Evolutionary conservation across 208 protist species (phyloP), one percentile per base, ranked within the genome.

Genomic region (Leptomonas pyrrhocoris): DNA sequence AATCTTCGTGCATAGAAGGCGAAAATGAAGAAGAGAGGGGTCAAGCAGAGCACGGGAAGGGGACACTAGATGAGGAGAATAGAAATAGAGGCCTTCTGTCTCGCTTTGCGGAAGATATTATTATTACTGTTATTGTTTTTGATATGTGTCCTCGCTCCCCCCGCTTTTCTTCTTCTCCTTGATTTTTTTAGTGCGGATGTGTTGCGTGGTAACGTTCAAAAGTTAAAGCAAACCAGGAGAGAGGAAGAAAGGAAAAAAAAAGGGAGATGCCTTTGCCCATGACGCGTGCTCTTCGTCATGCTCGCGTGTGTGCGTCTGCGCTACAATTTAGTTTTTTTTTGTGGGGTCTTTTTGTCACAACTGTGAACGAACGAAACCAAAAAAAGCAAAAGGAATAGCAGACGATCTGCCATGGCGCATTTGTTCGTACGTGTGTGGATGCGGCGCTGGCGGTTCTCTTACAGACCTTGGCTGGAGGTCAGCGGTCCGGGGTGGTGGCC

Each of bases 401-500:
- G 3, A 19, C 16, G 43, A 3, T 9, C 34, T 3, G 43, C 16
- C 16, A 48, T 19, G 16, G 11, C 43, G 16, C 11, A 19, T 19
- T 48, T 48, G 7, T 38, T 9, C 16, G 43, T 48, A 12, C 3
- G 43, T 54, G 49, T 25, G 49, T 54, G 49, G 7, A n/a, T 54
- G 21, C 38, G 19, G 23, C 30, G 23, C 45, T 56, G 40, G 45
- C 42, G 1, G 30, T 42, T 28, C 45, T 11, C 36, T 73, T 75
- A 74, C 38, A 71, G 18, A 51, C 68, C 60, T n/a, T 68, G 58
- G 63, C 63, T 59, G 30, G 78, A 67, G 40, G 75, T 77, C 36
- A 90, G 63, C 30, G 78, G 78, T 27, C 65, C 79, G 28, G 88
- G 85, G 79, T 88, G 83, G 84, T 92, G 86, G 50, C 82, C 84